Evolutionary conservation across 2,329 filamentous ascomycete genomes (phyloP).

Genomic region (Pseudogymnoascus sp.): DNA sequence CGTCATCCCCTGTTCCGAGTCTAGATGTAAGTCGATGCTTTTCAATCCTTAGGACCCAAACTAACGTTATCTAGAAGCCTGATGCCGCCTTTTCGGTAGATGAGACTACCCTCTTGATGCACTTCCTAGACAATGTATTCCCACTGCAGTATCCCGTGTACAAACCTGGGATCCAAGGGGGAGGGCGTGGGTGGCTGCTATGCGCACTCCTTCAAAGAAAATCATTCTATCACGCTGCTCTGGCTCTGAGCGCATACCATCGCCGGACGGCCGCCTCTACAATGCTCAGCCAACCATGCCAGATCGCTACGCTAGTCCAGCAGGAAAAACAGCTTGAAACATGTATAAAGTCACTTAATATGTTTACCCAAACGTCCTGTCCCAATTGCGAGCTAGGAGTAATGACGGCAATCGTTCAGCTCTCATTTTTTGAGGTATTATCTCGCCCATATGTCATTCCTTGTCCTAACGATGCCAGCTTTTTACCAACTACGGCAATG

Average conservation of each 20-base stretch:
- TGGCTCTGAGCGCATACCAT: conserved; percentile 46
- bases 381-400: conserved; percentile 26
- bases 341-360: conserved; percentile 25
- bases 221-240: conserved; percentile 47
- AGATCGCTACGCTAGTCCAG: conserved; percentile 11
- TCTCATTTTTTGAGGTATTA: conserved; percentile 42
- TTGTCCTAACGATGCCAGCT: conserved; percentile 38
- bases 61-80: neutral
- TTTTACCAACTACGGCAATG: conserved; percentile 32
- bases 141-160: conserved; percentile 58
- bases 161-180: conserved; percentile 43
- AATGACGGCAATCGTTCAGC: conserved; percentile 44
- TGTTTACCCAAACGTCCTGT: conserved; percentile 11
- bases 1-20: conserved; percentile 9
- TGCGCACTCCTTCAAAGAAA: conserved; percentile 48
- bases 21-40: conserved; percentile 8
- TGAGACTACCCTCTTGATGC: conserved; percentile 37
- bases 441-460: conserved; percentile 24
- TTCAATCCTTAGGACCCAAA: neutral
- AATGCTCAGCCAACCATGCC: conserved; percentile 15
- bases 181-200: conserved; percentile 53
- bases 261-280: conserved; percentile 26
- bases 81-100: conserved; percentile 11
- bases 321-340: conserved; percentile 24
- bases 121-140: conserved; percentile 55